These are phyloP conservation scores for Aspergillus sojae DNA, from an alignment of 2,329 filamentous ascomycete species.

Conservation along the genomic window DNA sequence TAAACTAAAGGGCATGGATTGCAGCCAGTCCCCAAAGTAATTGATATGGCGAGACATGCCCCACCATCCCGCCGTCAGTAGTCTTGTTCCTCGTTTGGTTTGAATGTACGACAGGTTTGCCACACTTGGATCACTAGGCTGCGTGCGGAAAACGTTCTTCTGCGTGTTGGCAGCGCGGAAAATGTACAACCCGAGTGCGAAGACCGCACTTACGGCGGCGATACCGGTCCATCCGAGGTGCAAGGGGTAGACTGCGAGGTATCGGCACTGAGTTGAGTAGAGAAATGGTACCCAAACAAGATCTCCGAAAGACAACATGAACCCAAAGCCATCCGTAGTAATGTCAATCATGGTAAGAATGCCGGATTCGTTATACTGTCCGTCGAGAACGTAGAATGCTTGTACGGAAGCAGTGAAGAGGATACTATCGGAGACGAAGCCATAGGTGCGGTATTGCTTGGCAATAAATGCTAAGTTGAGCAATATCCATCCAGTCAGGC, in stretches of 20 bases:
- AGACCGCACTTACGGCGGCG: conserved; percentile 64
- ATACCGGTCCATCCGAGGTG: conserved; percentile 70
- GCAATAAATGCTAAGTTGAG: conserved; percentile 79
- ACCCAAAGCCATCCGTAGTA: conserved; percentile 85
- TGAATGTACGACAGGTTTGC: conserved; percentile 81
- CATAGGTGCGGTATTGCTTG: conserved; percentile 81
- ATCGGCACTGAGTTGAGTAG: conserved; percentile 79
- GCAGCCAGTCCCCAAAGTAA: conserved; percentile 90
- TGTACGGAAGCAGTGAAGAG: conserved; percentile 75
- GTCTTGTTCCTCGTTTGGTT: conserved; percentile 75
- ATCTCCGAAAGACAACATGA: conserved; percentile 90
- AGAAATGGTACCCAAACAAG: conserved; percentile 87
- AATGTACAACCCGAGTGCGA: conserved; percentile 74
- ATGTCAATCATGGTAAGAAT: conserved; percentile 92
- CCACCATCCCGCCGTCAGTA: conserved; percentile 88
- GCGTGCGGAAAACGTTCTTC: conserved; percentile 87
- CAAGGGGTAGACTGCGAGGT: conserved; percentile 76
- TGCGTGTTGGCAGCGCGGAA: conserved; percentile 87
- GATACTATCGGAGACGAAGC: conserved; percentile 80
- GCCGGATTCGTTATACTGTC: conserved; percentile 78
- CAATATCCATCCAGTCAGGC: conserved; percentile 82
- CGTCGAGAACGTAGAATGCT: conserved; percentile 76
- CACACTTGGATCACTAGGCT: conserved; percentile 77
- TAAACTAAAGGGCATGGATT: conserved; percentile 82
- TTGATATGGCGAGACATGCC: conserved; percentile 87